These are phyloP conservation scores for Metschnikowia amazonensis DNA, from an alignment of 805 yeast species.

Conservation along the genomic window DNA sequence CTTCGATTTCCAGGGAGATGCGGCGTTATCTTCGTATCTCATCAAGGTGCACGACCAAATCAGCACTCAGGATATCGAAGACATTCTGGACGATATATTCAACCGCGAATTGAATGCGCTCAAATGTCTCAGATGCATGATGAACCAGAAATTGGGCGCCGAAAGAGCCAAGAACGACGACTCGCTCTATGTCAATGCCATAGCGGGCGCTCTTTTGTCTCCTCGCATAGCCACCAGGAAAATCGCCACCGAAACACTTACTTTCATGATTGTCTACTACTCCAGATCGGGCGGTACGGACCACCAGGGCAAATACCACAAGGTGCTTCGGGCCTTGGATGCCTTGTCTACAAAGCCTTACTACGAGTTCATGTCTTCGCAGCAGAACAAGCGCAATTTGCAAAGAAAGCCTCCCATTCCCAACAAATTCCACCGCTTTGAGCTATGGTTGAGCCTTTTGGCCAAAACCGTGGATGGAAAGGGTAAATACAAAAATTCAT, in stretches of 20 bases:
- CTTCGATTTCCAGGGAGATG: constrained; percentile 71
- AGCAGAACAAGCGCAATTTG: constrained; percentile 23
- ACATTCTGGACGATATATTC: constrained; percentile 47
- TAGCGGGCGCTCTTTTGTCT: constrained; percentile 71
- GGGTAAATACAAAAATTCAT: constrained; percentile 79
- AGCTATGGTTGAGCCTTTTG: constrained; percentile 67
- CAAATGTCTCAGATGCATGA: constrained; percentile 70
- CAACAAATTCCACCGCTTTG: constrained; percentile 48
- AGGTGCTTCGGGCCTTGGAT: constrained; percentile 52
- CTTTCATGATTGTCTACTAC: constrained; percentile 42
- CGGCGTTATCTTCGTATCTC: constrained; percentile 62
- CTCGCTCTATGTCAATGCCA: constrained; percentile 48
- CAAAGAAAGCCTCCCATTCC: constrained; percentile 36
- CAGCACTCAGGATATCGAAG: constrained; percentile 20
- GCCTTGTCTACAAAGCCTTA: constrained; percentile 37
- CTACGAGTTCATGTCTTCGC: constrained; percentile 29
- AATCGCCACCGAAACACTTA: constrained; percentile 72
- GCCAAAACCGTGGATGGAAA: constrained; percentile 73
- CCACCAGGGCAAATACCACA: constrained; percentile 47
- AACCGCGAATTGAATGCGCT: constrained; percentile 75
- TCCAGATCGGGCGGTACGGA: constrained; percentile 24
- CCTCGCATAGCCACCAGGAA: constrained; percentile 72
- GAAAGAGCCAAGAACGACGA: constrained; percentile 49
- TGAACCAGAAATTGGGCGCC: constrained; percentile 62
- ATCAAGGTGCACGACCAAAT: constrained; percentile 48